These are phyloP conservation scores for Casuarina cunninghamiana DNA, from an alignment of 306 rosid species.

Conservation along the genomic window DNA sequence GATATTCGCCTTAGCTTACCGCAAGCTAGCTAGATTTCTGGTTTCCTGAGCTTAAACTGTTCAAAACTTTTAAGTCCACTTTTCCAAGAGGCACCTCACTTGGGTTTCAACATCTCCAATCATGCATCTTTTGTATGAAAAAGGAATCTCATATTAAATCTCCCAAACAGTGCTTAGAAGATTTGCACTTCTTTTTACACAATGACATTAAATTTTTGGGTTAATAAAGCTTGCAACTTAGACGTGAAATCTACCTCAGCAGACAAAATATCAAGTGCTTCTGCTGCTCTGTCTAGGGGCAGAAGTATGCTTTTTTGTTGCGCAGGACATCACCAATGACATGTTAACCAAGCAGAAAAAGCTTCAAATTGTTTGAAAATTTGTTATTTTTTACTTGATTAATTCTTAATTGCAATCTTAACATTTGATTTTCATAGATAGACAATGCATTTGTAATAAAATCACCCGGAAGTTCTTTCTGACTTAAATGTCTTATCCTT, in stretches of 20 bases:
- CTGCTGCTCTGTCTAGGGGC: background rate
- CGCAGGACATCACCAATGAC: too few species aligned
- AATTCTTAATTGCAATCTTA: background rate
- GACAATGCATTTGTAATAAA: background rate
- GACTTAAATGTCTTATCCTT: background rate
- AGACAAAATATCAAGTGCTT: background rate
- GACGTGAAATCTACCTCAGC: constrained; percentile 3
- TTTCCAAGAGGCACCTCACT: background rate
- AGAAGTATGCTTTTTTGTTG: too few species aligned
- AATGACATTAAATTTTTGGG: background rate
- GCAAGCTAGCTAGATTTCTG: background rate
- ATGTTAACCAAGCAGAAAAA: too few species aligned
- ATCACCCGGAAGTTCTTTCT: background rate
- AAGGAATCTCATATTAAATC: background rate
- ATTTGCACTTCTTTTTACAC: too few species aligned
- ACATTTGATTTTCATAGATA: background rate
- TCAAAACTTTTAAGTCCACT: background rate
- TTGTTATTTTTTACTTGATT: background rate
- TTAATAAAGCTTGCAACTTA: constrained; percentile 3
- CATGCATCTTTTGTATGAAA: background rate
- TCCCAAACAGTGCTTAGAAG: too few species aligned
- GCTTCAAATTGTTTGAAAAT: too few species aligned
- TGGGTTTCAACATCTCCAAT: background rate
- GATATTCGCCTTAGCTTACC: constrained; percentile 50
- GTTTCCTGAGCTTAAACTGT: constrained; percentile 3